Percentiles rank a stretch among this genome's conserved stretches.
Evolutionary conservation across 495 filamentous ascomycete species (phyloP).

Genomic region (Articulospora tetracladia): DNA sequence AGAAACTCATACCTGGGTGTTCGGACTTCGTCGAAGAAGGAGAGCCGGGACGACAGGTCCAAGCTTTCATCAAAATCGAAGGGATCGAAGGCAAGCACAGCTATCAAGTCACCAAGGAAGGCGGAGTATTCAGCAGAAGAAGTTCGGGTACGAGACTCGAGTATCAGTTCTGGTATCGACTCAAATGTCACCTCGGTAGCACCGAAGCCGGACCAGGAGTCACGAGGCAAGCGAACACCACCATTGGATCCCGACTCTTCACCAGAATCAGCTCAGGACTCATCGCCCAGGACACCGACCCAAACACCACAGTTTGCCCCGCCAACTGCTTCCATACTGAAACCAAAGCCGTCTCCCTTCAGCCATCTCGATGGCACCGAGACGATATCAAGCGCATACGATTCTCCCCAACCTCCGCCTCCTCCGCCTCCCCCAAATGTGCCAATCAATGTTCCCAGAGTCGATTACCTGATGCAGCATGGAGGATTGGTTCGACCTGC

Average conservation of each 20-base stretch:
- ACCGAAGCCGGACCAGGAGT: constrained; percentile 45
- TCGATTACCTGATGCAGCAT: constrained; percentile 86
- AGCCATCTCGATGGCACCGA: constrained; percentile 21
- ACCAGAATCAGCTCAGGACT: constrained; percentile 21
- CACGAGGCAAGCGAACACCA: constrained; percentile 2
- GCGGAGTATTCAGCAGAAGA: constrained; percentile 13
- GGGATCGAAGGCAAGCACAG: constrained; percentile 31
- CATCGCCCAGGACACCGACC: constrained; percentile 25
- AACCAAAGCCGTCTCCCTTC: constrained; percentile 23
- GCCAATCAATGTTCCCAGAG: constrained; percentile 67
- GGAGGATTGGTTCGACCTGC: constrained; percentile 69
- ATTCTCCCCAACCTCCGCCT: constrained; percentile 62
- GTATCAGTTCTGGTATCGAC: constrained; percentile 39
- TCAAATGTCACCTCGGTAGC: constrained; percentile 67
- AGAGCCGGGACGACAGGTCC: constrained; percentile 30
- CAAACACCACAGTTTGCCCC: constrained; percentile 22
- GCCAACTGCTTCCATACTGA: constrained; percentile 10
- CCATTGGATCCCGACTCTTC: constrained; percentile 20
- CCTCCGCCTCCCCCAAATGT: constrained; percentile 75
- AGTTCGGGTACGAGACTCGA: constrained; percentile 22
- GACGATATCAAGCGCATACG: constrained; percentile 16
- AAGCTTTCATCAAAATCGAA: constrained; percentile 47
- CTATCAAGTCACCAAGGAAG: constrained; percentile 16
- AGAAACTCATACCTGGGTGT: constrained; percentile 17
- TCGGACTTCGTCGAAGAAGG: background rate